These are phyloP conservation scores for Triticum urartu DNA, from an alignment of 176 grass and related monocot genomes.

Conservation along the genomic window DNA sequence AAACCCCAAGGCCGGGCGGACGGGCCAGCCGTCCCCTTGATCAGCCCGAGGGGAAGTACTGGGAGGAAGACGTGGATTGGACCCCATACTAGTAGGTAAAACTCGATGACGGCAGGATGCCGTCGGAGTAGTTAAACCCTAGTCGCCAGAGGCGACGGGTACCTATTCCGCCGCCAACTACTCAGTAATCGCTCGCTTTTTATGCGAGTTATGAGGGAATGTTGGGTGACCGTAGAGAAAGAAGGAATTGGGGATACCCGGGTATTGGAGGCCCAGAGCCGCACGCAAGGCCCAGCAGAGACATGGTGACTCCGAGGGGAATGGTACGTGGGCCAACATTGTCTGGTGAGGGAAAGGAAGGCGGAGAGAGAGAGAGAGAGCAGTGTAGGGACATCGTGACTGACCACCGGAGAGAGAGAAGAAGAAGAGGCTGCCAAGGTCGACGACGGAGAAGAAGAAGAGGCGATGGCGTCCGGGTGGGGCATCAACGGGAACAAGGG, in stretches of 20 bases:
- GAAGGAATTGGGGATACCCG: neutral
- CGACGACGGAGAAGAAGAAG: neutral
- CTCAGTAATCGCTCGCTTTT: too few relatives aligned
- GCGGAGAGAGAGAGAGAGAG: neutral
- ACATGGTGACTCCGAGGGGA: neutral
- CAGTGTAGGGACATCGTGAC: neutral
- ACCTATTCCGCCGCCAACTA: too few relatives aligned
- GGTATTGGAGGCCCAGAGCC: neutral
- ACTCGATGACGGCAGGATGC: too few relatives aligned
- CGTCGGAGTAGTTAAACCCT: too few relatives aligned
- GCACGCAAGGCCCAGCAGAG: neutral
- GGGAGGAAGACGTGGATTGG: too few relatives aligned
- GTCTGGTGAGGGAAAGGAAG: slow-evolving; percentile 6
- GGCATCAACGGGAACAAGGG: slow-evolving; percentile 98
- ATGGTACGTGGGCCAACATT: slow-evolving; percentile 18
- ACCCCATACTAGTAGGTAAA: too few relatives aligned
- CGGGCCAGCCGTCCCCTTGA: too few relatives aligned
- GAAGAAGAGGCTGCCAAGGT: neutral
- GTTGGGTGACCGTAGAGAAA: neutral
- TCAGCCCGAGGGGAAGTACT: too few relatives aligned
- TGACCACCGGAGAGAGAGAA: neutral
- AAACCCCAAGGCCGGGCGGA: too few relatives aligned
- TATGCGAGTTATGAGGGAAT: too few relatives aligned
- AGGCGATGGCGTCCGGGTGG: slow-evolving; percentile 88
- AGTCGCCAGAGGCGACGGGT: too few relatives aligned